Percentiles rank a stretch among this genome's conserved stretches.
These are phyloP conservation scores for Talaromyces sp. DNA, from an alignment of 2,329 filamentous ascomycete genomes.

Conservation along the genomic window DNA sequence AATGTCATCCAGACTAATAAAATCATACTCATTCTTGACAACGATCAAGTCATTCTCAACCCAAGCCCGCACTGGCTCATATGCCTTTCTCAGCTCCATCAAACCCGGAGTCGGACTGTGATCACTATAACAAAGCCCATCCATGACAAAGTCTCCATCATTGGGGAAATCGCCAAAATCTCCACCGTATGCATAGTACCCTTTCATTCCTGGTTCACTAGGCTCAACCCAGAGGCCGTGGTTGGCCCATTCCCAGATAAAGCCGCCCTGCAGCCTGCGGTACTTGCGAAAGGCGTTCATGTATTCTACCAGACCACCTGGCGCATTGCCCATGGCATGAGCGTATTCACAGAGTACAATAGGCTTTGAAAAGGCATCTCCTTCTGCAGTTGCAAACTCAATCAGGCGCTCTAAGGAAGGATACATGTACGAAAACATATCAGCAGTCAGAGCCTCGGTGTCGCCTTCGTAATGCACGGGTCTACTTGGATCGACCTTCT, in stretches of 20 bases:
- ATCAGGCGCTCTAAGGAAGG: background rate
- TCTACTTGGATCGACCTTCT: slow-evolving; percentile 54
- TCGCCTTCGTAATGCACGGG: slow-evolving; percentile 67
- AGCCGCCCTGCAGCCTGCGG: slow-evolving; percentile 62
- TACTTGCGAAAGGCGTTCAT: slow-evolving; percentile 60
- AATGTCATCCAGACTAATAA: background rate
- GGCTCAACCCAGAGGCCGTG: slow-evolving; percentile 51
- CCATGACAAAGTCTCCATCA: slow-evolving; percentile 60
- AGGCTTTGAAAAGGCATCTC: slow-evolving; percentile 47
- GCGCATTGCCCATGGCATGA: slow-evolving; percentile 71
- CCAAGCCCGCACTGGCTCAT: slow-evolving; percentile 48
- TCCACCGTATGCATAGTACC: slow-evolving; percentile 57
- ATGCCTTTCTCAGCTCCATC: slow-evolving; percentile 54
- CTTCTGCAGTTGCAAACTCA: slow-evolving; percentile 14
- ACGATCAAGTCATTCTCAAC: background rate
- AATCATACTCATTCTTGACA: slow-evolving; percentile 33
- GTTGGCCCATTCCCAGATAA: slow-evolving; percentile 63
- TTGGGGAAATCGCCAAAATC: slow-evolving; percentile 60
- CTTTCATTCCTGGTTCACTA: slow-evolving; percentile 24
- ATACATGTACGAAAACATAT: slow-evolving; percentile 54
- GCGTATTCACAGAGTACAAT: slow-evolving; percentile 50
- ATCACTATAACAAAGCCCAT: slow-evolving; percentile 50
- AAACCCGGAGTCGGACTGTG: slow-evolving; percentile 57
- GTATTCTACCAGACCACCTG: slow-evolving; percentile 66
- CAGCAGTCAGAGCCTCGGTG: slow-evolving; percentile 54